Evolutionary conservation across 352 stramenopile genomes (phyloP).

Genomic region (Plasmopara muralis): DNA sequence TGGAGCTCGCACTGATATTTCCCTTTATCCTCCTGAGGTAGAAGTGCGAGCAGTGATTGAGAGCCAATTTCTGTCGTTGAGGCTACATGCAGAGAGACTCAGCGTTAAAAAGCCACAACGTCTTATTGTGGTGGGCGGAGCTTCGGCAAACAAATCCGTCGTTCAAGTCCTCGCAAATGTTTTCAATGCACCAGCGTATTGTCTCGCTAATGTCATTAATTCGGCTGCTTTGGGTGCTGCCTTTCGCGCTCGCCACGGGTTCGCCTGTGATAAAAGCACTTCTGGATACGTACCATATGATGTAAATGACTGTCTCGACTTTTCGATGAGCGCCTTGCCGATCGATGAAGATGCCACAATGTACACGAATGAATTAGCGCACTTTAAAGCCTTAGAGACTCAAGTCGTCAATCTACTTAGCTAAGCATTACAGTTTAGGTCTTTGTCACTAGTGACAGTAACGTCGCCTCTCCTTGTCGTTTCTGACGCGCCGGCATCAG

Average conservation of each 20-base stretch:
- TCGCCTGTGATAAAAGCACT: neutral
- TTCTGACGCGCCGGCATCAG: constrained; percentile 11
- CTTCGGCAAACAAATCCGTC: constrained; percentile 45
- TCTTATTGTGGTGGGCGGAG: constrained; percentile 61
- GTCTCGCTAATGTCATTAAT: constrained; percentile 34
- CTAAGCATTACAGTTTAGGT: constrained; percentile 1
- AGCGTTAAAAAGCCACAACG: constrained; percentile 39
- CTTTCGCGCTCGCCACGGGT: constrained; percentile 38
- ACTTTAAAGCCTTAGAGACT: constrained; percentile 35
- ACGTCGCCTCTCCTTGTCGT: constrained; percentile 12
- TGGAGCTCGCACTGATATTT: constrained; percentile 18
- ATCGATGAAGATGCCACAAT: constrained; percentile 14
- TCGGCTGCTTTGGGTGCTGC: constrained; percentile 41
- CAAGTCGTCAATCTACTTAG: constrained; percentile 26
- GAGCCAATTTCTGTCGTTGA: constrained; percentile 55
- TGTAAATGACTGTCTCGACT: constrained; percentile 28
- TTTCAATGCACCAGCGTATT: constrained; percentile 48
- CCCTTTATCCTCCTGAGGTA: constrained; percentile 12
- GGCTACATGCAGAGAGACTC: constrained; percentile 47
- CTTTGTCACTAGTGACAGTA: neutral
- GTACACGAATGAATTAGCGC: constrained; percentile 32
- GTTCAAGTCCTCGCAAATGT: constrained; percentile 57
- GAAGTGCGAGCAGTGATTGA: constrained; percentile 61
- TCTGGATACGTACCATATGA: constrained; percentile 34
- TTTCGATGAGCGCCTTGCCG: constrained; percentile 34